phyloP scores from a whole-genome alignment of 2,329 filamentous ascomycete genomes.

The Blastomyces silverae region DNA sequence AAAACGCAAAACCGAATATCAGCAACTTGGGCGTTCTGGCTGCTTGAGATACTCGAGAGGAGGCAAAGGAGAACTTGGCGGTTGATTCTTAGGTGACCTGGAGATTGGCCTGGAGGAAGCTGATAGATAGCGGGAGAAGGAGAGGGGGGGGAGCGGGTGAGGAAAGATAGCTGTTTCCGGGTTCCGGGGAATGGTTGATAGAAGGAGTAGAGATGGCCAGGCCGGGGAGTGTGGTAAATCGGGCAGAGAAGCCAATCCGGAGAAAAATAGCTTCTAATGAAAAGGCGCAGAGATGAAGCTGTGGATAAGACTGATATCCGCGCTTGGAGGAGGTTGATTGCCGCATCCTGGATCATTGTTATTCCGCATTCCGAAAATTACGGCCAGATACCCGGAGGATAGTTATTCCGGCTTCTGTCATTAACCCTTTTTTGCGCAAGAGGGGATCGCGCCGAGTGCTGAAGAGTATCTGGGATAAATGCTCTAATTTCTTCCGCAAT shows the following conservation, averaged over 20 bases:
- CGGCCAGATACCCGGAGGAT: background rate
- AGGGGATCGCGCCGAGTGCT: too few species aligned
- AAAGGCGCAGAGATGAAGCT: background rate
- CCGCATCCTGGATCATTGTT: background rate
- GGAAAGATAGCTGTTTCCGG: background rate
- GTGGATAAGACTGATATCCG: background rate
- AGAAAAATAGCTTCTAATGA: background rate
- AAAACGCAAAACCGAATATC: background rate
- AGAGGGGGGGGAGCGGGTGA: background rate
- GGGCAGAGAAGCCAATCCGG: background rate
- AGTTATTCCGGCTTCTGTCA: background rate
- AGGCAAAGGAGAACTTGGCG: background rate
- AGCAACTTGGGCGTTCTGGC: background rate
- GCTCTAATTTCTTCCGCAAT: background rate
- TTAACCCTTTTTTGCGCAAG: slow-evolving; percentile 5
- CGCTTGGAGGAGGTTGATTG: background rate
- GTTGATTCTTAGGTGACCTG: too few species aligned
- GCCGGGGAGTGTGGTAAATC: background rate
- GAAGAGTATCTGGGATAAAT: too few species aligned
- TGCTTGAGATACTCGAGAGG: background rate
- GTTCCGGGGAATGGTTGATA: background rate
- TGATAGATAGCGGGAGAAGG: background rate
- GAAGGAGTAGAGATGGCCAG: background rate
- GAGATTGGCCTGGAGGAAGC: background rate
- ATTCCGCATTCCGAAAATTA: background rate